Evolutionary conservation across 2,329 filamentous ascomycete genomes (phyloP), one percentile per base, ranked within the genome.

Genomic region (Arthrobotrys sinensis): DNA sequence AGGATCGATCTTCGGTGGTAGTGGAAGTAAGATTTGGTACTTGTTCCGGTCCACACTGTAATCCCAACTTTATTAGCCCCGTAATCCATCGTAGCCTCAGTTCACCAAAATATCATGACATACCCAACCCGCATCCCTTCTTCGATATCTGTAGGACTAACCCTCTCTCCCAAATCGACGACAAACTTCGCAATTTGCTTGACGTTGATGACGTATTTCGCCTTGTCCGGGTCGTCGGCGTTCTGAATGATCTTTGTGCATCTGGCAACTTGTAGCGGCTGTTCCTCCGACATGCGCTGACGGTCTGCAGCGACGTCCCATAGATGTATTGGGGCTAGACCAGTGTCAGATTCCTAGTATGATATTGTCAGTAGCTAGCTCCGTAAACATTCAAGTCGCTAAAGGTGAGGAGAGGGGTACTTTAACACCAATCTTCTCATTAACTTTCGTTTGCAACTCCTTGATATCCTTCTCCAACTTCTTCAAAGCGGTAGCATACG

Each of bases 181-280:
- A 99, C 96, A 83, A 99, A 99, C 87, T 99, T 99, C 83, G 96
- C 96, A 83, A 99, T 99, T 86, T 99, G 96, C 88, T 99, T 99
- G 82, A 99, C 95, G 86, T 99, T 99, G 89, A 99, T 99, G 83
- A 99, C 94, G 87, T 99, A 99, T 90, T 98, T 99, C 90, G 92
- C 97, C 90, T 99, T 99, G 80, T 97, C 93, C 79, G 93, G 88
- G 84, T 98, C 94, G 86, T 96, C 95, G 84, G 97, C 94, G 84
- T 98, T 95, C 79, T 94, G 91, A 82, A 99, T 99, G 85, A 99
- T 99, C 89, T 99, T 99, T 77, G 96, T 99, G 88, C 96, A 99
- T 83, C 96, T 90, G 81, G 96, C 96, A 80, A 99, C 96, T 86
- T 99, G 96, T 82, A 98, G 89, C 50, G 96, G 96, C 83, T 99